Evolutionary conservation across 768 basidiomycete genomes (phyloP).

Genomic region (Lactarius pseudohatsudake): DNA sequence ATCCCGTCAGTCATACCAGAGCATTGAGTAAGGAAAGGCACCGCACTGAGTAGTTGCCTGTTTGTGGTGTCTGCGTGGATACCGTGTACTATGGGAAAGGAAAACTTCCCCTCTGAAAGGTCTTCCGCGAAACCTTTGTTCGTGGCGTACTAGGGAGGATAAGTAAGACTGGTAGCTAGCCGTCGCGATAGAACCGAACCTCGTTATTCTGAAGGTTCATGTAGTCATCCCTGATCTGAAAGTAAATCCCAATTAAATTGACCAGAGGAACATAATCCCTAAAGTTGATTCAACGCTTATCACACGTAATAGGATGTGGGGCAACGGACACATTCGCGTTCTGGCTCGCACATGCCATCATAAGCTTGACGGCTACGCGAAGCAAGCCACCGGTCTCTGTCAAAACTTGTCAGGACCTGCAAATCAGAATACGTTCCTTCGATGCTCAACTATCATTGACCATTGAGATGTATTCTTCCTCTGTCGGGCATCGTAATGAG

Average conservation of each 20-base stretch:
- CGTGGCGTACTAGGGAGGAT: slow-evolving; percentile 61
- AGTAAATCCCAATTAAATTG: slow-evolving; percentile 91
- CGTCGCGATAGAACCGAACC: slow-evolving; percentile 42
- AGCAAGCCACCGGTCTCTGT: slow-evolving; percentile 94
- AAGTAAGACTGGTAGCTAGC: neutral
- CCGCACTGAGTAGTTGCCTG: slow-evolving; percentile 79
- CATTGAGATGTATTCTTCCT: slow-evolving; percentile 94
- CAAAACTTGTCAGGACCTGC: neutral
- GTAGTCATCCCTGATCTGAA: slow-evolving; percentile 96
- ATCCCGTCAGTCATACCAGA: neutral
- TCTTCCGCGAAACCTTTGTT: slow-evolving; percentile 93
- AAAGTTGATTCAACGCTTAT: neutral
- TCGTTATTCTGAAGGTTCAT: slow-evolving; percentile 91
- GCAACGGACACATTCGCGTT: slow-evolving; percentile 55
- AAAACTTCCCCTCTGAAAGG: slow-evolving; percentile 95
- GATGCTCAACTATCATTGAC: slow-evolving; percentile 83
- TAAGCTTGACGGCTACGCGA: slow-evolving; percentile 87
- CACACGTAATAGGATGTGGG: neutral
- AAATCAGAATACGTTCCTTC: too few relatives aligned
- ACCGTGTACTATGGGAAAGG: slow-evolving; percentile 91
- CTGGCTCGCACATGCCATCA: slow-evolving; percentile 86
- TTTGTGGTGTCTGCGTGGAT: slow-evolving; percentile 77
- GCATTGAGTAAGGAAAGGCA: neutral
- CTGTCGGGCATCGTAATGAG: slow-evolving; percentile 84
- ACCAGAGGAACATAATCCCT: slow-evolving; percentile 92